Conservation (phyloP, 164 flowering plant genomes). For the Chloranthus sessilifolius region DNA sequence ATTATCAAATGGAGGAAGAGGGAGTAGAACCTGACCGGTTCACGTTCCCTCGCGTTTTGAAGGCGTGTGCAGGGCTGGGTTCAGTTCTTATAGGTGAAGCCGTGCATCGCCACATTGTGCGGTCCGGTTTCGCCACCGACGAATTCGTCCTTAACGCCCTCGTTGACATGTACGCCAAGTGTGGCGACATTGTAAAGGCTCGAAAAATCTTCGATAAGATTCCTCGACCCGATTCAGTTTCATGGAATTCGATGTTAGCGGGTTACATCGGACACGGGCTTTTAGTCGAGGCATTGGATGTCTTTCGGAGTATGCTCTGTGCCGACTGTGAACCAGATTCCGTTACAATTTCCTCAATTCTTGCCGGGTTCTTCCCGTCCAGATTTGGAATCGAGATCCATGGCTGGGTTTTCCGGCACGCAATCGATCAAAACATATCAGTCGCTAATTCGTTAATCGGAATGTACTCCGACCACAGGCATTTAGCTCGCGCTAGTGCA, state of each 20-base stretch:
- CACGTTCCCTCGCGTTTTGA: constrained; percentile 81
- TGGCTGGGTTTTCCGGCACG: constrained; percentile 61
- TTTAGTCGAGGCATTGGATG: constrained; percentile 34
- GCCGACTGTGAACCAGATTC: constrained; percentile 55
- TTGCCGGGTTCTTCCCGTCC: constrained; percentile 28
- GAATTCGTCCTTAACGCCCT: constrained; percentile 65
- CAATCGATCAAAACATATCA: constrained; percentile 41
- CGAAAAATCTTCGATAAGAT: constrained; percentile 56
- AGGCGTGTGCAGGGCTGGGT: constrained; percentile 78
- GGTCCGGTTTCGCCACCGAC: constrained; percentile 51
- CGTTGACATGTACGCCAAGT: constrained; percentile 87
- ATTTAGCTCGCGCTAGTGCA: constrained; percentile 30
- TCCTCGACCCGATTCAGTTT: constrained; percentile 43
- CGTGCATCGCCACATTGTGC: constrained; percentile 58
- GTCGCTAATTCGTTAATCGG: constrained; percentile 59
- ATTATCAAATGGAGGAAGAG: constrained; percentile 81
- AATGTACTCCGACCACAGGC: constrained; percentile 38
- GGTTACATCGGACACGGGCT: constrained; percentile 61
- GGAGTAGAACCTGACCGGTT: constrained; percentile 66
- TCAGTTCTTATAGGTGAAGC: constrained; percentile 58
- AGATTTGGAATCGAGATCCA: constrained; percentile 49
- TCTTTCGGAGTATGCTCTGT: constrained; percentile 45
- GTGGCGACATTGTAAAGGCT: constrained; percentile 85
- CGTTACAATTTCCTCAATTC: constrained; percentile 46
- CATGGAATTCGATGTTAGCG: constrained; percentile 79